Evolutionary conservation across 345 rosid genomes (phyloP).

Genomic region (Syzygium aromaticum): DNA sequence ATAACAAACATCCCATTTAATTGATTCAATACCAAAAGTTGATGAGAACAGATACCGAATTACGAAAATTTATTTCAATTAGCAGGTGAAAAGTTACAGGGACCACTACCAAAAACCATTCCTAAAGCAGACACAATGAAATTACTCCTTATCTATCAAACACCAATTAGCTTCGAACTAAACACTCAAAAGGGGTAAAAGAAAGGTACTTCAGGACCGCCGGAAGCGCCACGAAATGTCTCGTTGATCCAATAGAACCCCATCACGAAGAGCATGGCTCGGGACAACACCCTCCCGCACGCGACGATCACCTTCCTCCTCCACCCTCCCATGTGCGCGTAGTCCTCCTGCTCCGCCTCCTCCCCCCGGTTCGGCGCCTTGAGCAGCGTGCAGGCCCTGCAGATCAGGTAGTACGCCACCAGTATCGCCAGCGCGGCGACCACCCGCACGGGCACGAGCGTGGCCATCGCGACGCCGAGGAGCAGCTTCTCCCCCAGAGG

Average conservation of each 20-base stretch:
- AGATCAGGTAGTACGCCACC: slow-evolving; percentile 65
- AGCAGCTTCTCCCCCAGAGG: slow-evolving; percentile 57
- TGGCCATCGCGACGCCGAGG: slow-evolving; percentile 48
- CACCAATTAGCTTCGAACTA: neutral
- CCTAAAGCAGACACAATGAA: neutral
- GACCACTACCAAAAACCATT: neutral
- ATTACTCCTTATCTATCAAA: neutral
- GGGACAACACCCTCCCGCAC: slow-evolving; percentile 60
- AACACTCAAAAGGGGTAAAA: neutral
- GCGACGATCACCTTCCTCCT: slow-evolving; percentile 56
- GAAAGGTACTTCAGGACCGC: slow-evolving; percentile 20
- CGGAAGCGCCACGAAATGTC: slow-evolving; percentile 9
- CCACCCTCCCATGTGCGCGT: slow-evolving; percentile 95
- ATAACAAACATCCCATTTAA: neutral
- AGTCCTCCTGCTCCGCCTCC: slow-evolving; percentile 76
- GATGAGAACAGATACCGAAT: neutral
- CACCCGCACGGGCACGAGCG: slow-evolving; percentile 67
- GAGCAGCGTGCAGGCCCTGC: slow-evolving; percentile 74
- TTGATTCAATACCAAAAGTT: neutral
- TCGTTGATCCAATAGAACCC: slow-evolving; percentile 89
- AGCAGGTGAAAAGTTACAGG: neutral
- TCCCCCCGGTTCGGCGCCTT: slow-evolving; percentile 62
- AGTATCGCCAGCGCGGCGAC: slow-evolving; percentile 39
- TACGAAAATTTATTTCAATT: neutral
- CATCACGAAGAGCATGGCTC: slow-evolving; percentile 70